Evolutionary conservation across 2,329 filamentous ascomycete species (phyloP).

Genomic region (Grosmannia clavigera): DNA sequence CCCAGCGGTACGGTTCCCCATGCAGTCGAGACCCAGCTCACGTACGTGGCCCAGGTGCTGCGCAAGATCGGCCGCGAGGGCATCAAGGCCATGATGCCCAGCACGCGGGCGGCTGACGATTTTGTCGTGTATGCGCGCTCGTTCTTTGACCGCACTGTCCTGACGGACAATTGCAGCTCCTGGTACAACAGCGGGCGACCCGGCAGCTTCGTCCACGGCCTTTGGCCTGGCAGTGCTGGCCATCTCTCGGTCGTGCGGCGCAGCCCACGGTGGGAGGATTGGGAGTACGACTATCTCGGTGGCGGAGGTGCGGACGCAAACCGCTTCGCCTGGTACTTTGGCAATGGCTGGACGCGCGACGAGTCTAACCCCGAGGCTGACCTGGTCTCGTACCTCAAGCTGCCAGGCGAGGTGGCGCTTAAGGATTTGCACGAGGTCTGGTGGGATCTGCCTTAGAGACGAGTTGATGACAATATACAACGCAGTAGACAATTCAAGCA

Average conservation of each 20-base stretch:
- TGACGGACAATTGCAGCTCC: conserved; percentile 17
- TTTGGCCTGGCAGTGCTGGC: conserved; percentile 15
- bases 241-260: conserved; percentile 16
- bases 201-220: conserved; percentile 15
- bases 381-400: conserved; percentile 28
- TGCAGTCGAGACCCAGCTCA: conserved; percentile 11
- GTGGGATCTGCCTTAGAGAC: conserved; percentile 34
- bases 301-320: conserved; percentile 37
- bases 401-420: conserved; percentile 45
- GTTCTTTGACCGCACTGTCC: conserved; percentile 20
- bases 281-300: conserved; percentile 13
- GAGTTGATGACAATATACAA: conserved; percentile 25
- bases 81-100: conserved; percentile 21
- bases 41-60: conserved; percentile 35
- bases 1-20: conserved; percentile 11
- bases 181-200: conserved; percentile 21
- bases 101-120: conserved; percentile 12
- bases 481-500: too few species aligned
- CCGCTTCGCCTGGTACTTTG: conserved; percentile 30
- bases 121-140: conserved; percentile 17
- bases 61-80: conserved; percentile 36
- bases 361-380: conserved; percentile 27
- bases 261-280: conserved; percentile 23
- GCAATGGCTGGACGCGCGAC: conserved; percentile 28
- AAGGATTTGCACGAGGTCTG: conserved; percentile 54